Evolutionary conservation across 805 yeast species (phyloP).

Genomic region (Limtongia smithiae): DNA sequence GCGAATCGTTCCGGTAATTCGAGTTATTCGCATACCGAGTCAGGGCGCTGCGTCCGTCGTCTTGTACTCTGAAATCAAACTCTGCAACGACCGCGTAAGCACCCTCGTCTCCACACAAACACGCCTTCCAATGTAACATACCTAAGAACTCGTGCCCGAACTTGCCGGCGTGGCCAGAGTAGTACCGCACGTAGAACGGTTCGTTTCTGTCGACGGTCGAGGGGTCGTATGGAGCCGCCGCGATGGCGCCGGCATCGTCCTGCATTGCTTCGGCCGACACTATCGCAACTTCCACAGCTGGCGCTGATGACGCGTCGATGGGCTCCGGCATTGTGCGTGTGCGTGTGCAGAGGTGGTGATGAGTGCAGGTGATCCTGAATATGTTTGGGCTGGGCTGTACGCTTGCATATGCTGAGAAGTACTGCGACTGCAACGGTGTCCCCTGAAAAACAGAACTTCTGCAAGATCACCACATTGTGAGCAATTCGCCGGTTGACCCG

Average conservation of each 20-base stretch:
- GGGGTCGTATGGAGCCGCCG: constrained; percentile 8
- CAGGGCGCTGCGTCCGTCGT: constrained; percentile 36
- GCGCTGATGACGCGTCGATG: neutral
- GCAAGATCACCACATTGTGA: too few relatives aligned
- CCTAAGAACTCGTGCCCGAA: constrained; percentile 48
- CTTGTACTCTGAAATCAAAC: constrained; percentile 37
- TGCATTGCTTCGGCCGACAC: neutral
- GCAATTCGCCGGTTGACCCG: too few relatives aligned
- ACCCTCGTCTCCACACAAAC: neutral
- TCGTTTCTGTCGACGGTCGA: constrained; percentile 25
- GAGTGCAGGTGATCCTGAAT: too few relatives aligned
- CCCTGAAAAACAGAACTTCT: too few relatives aligned
- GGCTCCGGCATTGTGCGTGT: neutral
- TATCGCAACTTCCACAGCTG: neutral
- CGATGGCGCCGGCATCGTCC: neutral
- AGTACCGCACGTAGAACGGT: constrained; percentile 44
- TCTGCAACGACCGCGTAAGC: constrained; percentile 29
- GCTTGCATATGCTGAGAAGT: too few relatives aligned
- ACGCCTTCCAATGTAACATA: constrained; percentile 10
- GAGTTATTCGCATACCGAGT: constrained; percentile 47
- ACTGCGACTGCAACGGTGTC: too few relatives aligned
- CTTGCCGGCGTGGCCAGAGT: constrained; percentile 45
- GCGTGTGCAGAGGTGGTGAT: neutral
- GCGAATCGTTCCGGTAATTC: constrained; percentile 44
- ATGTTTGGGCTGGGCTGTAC: too few relatives aligned